Percentiles rank a stretch among this genome's conserved stretches.
These are phyloP conservation scores for Mortierella sp. DNA, from an alignment of 371 early-diverging fungal species.

Conservation along the genomic window DNA sequence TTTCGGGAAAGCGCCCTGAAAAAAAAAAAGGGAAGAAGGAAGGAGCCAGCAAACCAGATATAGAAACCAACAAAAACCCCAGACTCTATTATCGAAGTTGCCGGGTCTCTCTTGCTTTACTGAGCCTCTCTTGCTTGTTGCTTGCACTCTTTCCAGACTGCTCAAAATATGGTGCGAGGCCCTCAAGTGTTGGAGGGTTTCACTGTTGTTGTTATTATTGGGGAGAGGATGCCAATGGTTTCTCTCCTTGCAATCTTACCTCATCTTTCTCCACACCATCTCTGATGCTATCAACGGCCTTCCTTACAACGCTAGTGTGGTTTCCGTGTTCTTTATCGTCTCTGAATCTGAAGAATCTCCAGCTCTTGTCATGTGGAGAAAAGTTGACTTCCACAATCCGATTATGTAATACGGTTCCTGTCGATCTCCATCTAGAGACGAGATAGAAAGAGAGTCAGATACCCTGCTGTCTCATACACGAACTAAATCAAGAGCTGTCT, in stretches of 20 bases:
- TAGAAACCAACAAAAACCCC: too few species aligned
- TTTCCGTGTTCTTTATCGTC: conserved; percentile 90
- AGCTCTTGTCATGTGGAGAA: conserved; percentile 64
- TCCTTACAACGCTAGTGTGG: conserved; percentile 73
- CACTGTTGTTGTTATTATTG: too few species aligned
- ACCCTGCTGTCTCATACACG: not conserved
- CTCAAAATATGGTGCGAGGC: conserved; percentile 26
- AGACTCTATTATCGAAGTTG: conserved; percentile 1
- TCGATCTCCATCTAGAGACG: conserved; percentile 26
- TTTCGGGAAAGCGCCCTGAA: not conserved
- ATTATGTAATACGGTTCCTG: conserved; percentile 56
- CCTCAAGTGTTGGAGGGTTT: too few species aligned
- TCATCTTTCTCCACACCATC: conserved; percentile 80
- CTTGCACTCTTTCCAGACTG: conserved; percentile 45
- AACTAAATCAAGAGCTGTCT: too few species aligned
- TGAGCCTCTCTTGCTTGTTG: conserved; percentile 2
- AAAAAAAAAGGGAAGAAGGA: not conserved
- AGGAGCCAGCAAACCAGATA: too few species aligned
- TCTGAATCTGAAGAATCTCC: conserved; percentile 90
- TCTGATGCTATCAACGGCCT: conserved; percentile 77
- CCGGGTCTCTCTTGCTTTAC: too few species aligned
- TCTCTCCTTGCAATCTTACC: conserved; percentile 58
- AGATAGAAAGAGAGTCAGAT: not conserved
- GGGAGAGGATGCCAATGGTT: too few species aligned
- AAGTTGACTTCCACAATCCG: conserved; percentile 78